phyloP scores from a whole-genome alignment of 805 yeast genomes.

The Candida sphagnicola region DNA sequence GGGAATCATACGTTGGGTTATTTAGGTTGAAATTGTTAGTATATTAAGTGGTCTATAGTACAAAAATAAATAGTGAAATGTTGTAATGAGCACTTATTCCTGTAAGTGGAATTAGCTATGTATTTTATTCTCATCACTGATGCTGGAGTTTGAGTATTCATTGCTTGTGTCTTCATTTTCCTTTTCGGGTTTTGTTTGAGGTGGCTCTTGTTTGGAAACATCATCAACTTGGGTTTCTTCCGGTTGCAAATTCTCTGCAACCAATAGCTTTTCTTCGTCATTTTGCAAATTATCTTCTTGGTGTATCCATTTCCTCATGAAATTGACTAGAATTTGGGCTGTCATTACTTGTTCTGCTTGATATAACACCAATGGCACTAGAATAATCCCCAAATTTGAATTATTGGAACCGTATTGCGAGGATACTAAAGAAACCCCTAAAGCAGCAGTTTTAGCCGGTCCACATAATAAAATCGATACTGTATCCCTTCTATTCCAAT shows the following conservation, averaged over 20 bases:
- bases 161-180: background rate
- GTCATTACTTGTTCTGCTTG: conserved; percentile 84
- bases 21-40: background rate
- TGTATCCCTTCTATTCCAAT: conserved; percentile 66
- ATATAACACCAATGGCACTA: conserved; percentile 81
- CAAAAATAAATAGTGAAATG: background rate
- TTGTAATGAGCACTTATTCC: background rate
- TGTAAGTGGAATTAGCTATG: no score
- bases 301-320: conserved; percentile 69
- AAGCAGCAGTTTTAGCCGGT: conserved; percentile 90
- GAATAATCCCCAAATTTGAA: conserved; percentile 60
- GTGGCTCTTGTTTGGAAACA: background rate
- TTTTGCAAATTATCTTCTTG: conserved; percentile 21
- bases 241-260: background rate
- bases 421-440: conserved; percentile 80
- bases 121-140: background rate
- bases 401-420: conserved; percentile 70
- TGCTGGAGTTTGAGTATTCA: background rate
- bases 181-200: background rate
- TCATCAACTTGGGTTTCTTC: background rate
- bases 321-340: conserved; percentile 66
- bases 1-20: background rate
- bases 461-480: conserved; percentile 83
- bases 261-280: conserved; percentile 8
- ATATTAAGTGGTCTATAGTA: background rate